These are phyloP conservation scores for Fusarium heterosporum DNA, from an alignment of 2,329 filamentous ascomycete species.

Conservation along the genomic window DNA sequence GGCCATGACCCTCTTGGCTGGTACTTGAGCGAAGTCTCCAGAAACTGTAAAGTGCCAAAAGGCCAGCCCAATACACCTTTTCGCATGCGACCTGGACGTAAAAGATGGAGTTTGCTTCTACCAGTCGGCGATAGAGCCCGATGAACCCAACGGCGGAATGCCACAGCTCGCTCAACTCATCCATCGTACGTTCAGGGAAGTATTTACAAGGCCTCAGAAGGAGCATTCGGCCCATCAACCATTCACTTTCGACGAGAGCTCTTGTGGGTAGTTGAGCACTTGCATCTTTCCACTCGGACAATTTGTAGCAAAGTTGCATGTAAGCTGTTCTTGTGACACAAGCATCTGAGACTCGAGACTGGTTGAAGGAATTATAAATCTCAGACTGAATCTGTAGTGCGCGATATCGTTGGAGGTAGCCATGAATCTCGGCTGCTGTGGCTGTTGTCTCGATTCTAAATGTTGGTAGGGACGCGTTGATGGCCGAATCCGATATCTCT, in stretches of 20 bases:
- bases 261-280: slow-evolving; percentile 10
- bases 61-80: slow-evolving; percentile 9
- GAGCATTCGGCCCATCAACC: slow-evolving; percentile 20
- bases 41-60: slow-evolving; percentile 2
- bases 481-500: slow-evolving; percentile 12
- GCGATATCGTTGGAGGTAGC: slow-evolving; percentile 16
- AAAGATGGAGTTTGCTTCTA: slow-evolving; percentile 15
- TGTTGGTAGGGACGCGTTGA: not conserved
- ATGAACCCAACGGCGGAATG: slow-evolving; percentile 8
- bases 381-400: slow-evolving; percentile 8
- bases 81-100: slow-evolving; percentile 17
- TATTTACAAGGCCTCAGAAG: not conserved
- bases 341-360: accelerated
- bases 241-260: slow-evolving; percentile 14
- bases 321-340: accelerated
- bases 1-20: accelerated
- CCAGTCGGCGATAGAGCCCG: not conserved
- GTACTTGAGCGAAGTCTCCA: not conserved
- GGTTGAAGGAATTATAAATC: not conserved
- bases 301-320: not conserved
- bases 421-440: slow-evolving; percentile 3
- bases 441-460: slow-evolving; percentile 14
- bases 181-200: not conserved
- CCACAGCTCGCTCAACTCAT: slow-evolving; percentile 5
- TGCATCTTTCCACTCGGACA: slow-evolving; percentile 8